These are phyloP conservation scores for Zygoascus flipseniorum DNA, from an alignment of 805 yeast genomes.

Conservation along the genomic window DNA sequence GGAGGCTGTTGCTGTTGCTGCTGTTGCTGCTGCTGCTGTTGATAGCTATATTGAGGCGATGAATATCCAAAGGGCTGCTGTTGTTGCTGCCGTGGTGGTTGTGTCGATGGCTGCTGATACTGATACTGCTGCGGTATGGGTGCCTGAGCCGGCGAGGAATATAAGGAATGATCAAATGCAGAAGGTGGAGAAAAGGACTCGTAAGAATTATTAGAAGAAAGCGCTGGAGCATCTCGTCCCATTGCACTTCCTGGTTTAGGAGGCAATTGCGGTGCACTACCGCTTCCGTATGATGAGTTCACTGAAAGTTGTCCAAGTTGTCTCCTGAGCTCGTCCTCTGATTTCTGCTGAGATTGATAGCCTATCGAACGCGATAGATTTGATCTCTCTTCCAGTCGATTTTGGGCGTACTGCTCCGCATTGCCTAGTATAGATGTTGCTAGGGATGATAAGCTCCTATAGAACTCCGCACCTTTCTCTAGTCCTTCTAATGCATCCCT, in stretches of 20 bases:
- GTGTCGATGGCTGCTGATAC: conserved; percentile 5
- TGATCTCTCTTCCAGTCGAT: conserved; percentile 16
- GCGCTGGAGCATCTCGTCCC: conserved; percentile 6
- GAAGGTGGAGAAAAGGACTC: conserved; percentile 29
- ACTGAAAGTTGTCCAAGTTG: conserved; percentile 11
- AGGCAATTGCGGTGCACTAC: conserved; percentile 15
- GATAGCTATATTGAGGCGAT: conserved; percentile 1
- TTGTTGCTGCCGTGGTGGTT: conserved; percentile 2
- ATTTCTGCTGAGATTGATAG: background rate
- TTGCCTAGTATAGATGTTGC: conserved; percentile 12
- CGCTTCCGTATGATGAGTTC: background rate
- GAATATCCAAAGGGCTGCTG: conserved; percentile 2
- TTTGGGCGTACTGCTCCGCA: conserved; percentile 13
- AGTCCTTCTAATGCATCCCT: conserved; percentile 49
- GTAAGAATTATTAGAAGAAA: conserved; percentile 8
- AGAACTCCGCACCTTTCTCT: conserved; percentile 55
- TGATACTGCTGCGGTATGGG: conserved; percentile 2
- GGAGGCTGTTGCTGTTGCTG: conserved; percentile 3
- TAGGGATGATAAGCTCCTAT: conserved; percentile 35
- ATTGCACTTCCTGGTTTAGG: conserved; percentile 16
- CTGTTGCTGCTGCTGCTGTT: conserved; percentile 1
- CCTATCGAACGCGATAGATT: background rate
- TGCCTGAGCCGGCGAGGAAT: conserved; percentile 16
- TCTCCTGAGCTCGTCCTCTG: conserved; percentile 12
- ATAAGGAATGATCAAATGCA: conserved; percentile 40